These are phyloP conservation scores for Mimosa bimucronata DNA, from an alignment of 306 rosid species.

Conservation along the genomic window DNA sequence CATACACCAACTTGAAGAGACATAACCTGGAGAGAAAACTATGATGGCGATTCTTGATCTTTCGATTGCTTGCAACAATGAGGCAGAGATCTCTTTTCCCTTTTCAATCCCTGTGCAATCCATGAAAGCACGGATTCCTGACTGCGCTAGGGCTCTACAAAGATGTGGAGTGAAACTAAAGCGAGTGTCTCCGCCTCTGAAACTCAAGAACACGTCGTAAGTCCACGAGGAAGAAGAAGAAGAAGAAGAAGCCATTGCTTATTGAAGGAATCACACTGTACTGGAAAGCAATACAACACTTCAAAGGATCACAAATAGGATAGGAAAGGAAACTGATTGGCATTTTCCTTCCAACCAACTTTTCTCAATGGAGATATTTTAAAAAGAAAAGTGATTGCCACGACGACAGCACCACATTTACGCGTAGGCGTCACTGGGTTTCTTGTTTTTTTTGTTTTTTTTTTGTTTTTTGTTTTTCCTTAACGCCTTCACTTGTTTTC, in stretches of 20 bases:
- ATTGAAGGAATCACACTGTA: not conserved
- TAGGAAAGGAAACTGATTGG: too few species aligned
- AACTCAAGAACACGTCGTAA: not conserved
- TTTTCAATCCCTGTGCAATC: not conserved
- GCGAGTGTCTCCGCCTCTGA: not conserved
- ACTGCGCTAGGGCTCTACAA: constrained; percentile 8
- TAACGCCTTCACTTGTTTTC: too few species aligned
- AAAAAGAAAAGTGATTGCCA: too few species aligned
- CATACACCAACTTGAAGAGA: constrained; percentile 30
- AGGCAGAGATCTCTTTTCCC: not conserved
- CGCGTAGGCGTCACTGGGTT: too few species aligned
- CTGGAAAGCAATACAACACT: too few species aligned
- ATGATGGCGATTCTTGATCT: constrained; percentile 5
- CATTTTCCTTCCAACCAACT: too few species aligned
- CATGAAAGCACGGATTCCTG: not conserved
- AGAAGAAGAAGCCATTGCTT: not conserved
- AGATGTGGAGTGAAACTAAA: not conserved
- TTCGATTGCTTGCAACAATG: not conserved
- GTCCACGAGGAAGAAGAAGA: not conserved
- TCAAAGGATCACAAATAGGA: too few species aligned
- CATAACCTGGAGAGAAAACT: constrained; percentile 9
- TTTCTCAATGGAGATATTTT: too few species aligned
- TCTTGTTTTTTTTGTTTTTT: too few species aligned
- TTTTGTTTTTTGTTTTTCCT: too few species aligned
- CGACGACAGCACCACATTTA: too few species aligned